Percentiles rank a stretch among this genome's conserved stretches.
Evolutionary conservation across 768 basidiomycete genomes (phyloP).

Genomic region (Lactifluus hygrophoroides): DNA sequence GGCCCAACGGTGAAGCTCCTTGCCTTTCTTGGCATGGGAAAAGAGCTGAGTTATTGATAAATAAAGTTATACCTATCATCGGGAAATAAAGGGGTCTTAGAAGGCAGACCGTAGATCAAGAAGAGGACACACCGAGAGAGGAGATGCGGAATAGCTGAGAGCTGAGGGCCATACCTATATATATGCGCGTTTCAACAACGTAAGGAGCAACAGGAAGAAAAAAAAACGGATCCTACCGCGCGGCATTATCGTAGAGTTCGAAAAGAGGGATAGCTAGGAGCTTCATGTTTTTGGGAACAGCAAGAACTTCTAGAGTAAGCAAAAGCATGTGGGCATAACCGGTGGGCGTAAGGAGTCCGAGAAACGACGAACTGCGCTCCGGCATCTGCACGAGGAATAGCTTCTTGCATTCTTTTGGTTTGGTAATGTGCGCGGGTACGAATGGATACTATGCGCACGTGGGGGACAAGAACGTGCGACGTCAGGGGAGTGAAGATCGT

Average conservation of each 20-base stretch:
- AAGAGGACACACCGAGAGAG: slow-evolving; percentile 57
- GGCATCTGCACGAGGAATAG: slow-evolving; percentile 94
- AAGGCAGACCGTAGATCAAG: background rate
- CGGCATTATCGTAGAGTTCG: slow-evolving; percentile 96
- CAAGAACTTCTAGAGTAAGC: slow-evolving; percentile 65
- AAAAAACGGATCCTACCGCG: slow-evolving; percentile 42
- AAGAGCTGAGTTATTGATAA: slow-evolving; percentile 14
- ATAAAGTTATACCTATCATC: slow-evolving; percentile 30
- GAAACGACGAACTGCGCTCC: slow-evolving; percentile 67
- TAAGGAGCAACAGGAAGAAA: too few species aligned
- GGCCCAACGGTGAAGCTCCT: background rate
- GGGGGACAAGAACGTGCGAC: background rate
- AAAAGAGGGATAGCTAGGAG: slow-evolving; percentile 93
- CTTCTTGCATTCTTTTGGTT: slow-evolving; percentile 98
- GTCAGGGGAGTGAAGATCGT: background rate
- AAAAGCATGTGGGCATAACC: background rate
- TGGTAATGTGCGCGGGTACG: slow-evolving; percentile 90
- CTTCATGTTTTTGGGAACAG: slow-evolving; percentile 99
- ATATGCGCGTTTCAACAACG: background rate
- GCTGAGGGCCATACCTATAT: slow-evolving; percentile 78
- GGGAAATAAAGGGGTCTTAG: background rate
- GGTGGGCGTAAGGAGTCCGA: background rate
- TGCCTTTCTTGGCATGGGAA: background rate
- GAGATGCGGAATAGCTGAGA: slow-evolving; percentile 89
- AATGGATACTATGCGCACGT: slow-evolving; percentile 67